These are phyloP conservation scores for Melocanna baccifera DNA, from an alignment of 176 grass and related monocot genomes.

Conservation along the genomic window DNA sequence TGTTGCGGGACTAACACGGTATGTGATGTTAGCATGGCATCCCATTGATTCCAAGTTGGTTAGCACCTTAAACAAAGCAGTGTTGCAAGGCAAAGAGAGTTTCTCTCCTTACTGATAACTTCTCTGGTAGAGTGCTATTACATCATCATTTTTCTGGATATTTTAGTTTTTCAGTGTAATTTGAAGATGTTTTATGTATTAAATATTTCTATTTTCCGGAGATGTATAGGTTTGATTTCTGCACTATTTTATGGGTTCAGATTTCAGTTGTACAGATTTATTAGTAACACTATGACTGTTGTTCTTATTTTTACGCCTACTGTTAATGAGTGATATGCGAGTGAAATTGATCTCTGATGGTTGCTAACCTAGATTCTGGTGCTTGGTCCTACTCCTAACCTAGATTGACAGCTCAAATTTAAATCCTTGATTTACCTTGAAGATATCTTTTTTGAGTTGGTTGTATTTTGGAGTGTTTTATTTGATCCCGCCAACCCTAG, in stretches of 20 bases:
- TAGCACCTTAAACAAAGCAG: neutral
- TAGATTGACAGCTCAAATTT: neutral
- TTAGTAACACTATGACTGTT: neutral
- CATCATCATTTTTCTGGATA: neutral
- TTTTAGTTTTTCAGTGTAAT: conserved; percentile 1
- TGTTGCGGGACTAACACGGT: neutral
- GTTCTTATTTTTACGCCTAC: conserved; percentile 20
- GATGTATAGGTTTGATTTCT: neutral
- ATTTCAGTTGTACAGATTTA: neutral
- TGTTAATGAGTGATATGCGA: neutral
- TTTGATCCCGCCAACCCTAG: neutral
- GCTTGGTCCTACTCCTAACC: neutral
- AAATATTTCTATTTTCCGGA: neutral
- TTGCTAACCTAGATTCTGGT: neutral
- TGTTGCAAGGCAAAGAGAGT: neutral
- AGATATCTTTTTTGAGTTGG: neutral
- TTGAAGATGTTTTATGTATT: neutral
- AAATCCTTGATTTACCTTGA: neutral
- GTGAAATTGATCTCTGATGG: neutral
- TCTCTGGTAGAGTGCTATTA: neutral
- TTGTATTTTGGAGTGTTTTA: neutral
- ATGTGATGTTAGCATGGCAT: neutral
- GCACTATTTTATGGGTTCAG: neutral
- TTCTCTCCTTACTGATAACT: neutral
- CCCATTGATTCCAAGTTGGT: neutral